Base-by-base conservation (phyloP, 1,139 yeast species). In the Nakaseomyces uthaithaninus region DNA sequence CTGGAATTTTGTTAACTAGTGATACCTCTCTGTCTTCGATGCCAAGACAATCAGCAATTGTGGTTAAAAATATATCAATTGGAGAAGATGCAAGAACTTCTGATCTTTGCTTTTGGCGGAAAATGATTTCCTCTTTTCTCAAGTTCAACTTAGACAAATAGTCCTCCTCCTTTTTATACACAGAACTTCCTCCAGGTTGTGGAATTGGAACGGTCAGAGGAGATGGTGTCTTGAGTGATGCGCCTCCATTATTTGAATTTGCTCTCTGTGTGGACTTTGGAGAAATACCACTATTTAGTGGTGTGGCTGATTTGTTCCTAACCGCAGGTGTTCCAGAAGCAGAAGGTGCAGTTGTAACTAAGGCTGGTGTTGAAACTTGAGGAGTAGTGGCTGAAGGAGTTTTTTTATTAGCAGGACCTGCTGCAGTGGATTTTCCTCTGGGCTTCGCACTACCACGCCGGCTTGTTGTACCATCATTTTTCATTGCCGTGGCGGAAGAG, bases 41-140 rank as follows among this genome's bases (percentile, higher is more conserved):
- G 19, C 57, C 63, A 40, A 59, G 40, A 36, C 61, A 50, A 38
- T 60, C 64, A n/a, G 57, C 60, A 26, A 60, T 42, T 11, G 64
- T 57, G 16, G 51, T 49, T 39, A 60, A 42, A 38, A 60, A 60
- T 39, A 59, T 37, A 39, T 60, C 65, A 7, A 54, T 40, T 17
- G 61, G 52, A 9, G 63, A 60, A 11, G 45, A 41, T 26, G 48
- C 46, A 33, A 55, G 54, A 8, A 58, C 42, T 33, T 60, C 60
- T 46, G 57, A 62, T 40, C 64, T 54, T 38, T 59, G 63, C 35
- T 59, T 59, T 33, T 47, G 55, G 36, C 63, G 50, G 7, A 60
- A 53, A 14, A 55, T 47, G 14, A 60, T 47, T 36, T 60, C 64
- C 3, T 51, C 50, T 28, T 59, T 60, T 38, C 54, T 52, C 15